A percentile compares a stretch with the other conserved stretches of the same genome.
phyloP scores from a whole-genome alignment of 495 filamentous ascomycete genomes.

The Xylaria longipes region DNA sequence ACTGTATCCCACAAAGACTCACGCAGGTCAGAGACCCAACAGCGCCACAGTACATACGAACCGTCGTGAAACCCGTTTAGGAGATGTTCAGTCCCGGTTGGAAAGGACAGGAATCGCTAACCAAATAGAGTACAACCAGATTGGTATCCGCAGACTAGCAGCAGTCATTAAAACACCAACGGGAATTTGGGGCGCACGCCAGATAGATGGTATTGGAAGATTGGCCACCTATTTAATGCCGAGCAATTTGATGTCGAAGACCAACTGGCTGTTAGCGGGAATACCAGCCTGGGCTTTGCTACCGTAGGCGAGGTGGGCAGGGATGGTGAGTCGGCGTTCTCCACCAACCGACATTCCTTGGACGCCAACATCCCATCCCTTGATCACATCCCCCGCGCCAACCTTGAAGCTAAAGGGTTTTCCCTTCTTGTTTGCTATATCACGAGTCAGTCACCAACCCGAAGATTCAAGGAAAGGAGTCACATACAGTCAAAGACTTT shows the following conservation, averaged over 20 bases:
- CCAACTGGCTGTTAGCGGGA: slow-evolving; percentile 84
- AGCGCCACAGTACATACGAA: slow-evolving; percentile 29
- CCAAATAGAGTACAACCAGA: slow-evolving; percentile 38
- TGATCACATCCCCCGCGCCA: slow-evolving; percentile 93
- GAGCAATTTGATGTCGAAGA: slow-evolving; percentile 92
- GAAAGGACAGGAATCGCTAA: slow-evolving; percentile 29
- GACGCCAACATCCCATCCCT: slow-evolving; percentile 97
- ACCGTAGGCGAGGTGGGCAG: slow-evolving; percentile 85
- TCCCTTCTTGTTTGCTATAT: slow-evolving; percentile 91
- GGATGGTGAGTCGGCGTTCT: slow-evolving; percentile 90
- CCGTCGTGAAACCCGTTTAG: slow-evolving; percentile 10
- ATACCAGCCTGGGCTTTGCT: slow-evolving; percentile 79
- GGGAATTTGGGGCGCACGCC: slow-evolving; percentile 7
- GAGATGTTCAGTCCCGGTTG: slow-evolving; percentile 11
- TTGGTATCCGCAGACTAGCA: slow-evolving; percentile 41
- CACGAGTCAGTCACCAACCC: slow-evolving; percentile 38
- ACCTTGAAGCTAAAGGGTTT: slow-evolving; percentile 95
- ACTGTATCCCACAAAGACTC: slow-evolving; percentile 46
- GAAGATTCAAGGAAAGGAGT: not conserved
- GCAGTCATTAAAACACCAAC: slow-evolving; percentile 37
- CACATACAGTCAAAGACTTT: slow-evolving; percentile 91
- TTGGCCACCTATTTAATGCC: slow-evolving; percentile 61
- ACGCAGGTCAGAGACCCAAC: slow-evolving; percentile 47
- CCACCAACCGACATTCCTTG: slow-evolving; percentile 90
- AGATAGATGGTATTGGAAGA: slow-evolving; percentile 22